These are phyloP conservation scores for Trichophyton schoenleinii DNA, from an alignment of 2,329 filamentous ascomycete genomes.

Conservation along the genomic window DNA sequence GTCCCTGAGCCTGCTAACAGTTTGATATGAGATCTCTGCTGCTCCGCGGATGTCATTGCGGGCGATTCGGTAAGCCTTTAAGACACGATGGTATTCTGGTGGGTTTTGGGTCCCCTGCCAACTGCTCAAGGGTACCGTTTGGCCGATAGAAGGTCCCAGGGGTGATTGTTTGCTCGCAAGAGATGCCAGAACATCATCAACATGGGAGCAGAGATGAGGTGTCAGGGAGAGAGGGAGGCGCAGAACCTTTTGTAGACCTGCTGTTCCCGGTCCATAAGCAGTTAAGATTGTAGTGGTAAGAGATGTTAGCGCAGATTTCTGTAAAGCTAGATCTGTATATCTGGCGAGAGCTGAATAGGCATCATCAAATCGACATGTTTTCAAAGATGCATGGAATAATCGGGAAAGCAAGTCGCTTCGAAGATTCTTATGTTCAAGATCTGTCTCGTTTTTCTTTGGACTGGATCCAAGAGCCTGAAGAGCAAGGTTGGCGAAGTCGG, in stretches of 20 bases:
- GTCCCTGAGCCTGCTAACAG: conserved; percentile 40
- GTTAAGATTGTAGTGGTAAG: conserved; percentile 43
- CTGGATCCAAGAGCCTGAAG: conserved; percentile 47
- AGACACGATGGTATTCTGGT: conserved; percentile 70
- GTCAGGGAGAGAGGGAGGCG: conserved; percentile 53
- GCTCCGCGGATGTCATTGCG: conserved; percentile 76
- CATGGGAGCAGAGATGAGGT: conserved; percentile 59
- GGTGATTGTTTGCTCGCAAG: conserved; percentile 57
- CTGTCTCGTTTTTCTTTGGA: conserved; percentile 20
- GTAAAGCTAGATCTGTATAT: conserved; percentile 59
- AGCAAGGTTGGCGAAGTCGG: conserved; percentile 68
- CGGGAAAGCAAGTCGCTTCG: conserved; percentile 65
- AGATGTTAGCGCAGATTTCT: conserved; percentile 56
- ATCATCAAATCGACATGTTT: conserved; percentile 65
- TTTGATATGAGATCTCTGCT: conserved; percentile 44
- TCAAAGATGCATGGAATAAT: conserved; percentile 69
- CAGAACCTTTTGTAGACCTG: conserved; percentile 49
- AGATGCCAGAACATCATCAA: conserved; percentile 64
- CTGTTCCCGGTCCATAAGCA: conserved; percentile 27
- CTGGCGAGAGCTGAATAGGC: conserved; percentile 68
- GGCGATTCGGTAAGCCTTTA: conserved; percentile 81
- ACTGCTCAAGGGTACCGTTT: neutral
- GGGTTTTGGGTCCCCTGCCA: conserved; percentile 22
- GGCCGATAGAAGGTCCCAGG: conserved; percentile 29
- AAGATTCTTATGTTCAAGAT: conserved; percentile 29